Conservation (phyloP, 306 rosid genomes). For the Cicer yamashitae region DNA sequence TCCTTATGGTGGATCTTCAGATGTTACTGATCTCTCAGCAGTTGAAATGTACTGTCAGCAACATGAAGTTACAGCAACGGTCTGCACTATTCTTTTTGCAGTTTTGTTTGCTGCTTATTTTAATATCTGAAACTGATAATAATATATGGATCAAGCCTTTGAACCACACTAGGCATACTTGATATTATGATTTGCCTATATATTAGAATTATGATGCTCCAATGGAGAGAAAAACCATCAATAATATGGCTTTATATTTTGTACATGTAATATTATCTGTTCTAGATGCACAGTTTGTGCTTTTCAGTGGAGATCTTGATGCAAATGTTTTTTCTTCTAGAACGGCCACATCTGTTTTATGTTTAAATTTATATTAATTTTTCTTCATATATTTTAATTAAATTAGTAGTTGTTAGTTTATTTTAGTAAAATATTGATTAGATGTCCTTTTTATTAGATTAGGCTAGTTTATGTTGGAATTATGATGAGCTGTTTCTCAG, state of each 20-base stretch:
- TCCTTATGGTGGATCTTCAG: conserved; percentile 63
- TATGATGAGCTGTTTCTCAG: conserved; percentile 25
- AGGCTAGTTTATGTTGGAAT: too few species aligned
- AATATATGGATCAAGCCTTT: conserved; percentile 27
- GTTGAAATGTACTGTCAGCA: conserved; percentile 85
- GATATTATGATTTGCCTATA: conserved; percentile 18
- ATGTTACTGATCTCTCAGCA: conserved; percentile 70
- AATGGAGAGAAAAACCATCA: conserved; percentile 21
- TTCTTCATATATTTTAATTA: conserved; percentile 9
- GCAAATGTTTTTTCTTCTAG: conserved; percentile 25
- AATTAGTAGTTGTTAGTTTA: too few species aligned
- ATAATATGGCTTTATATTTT: not conserved
- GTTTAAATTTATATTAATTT: conserved; percentile 7
- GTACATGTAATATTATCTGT: not conserved
- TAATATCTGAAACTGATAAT: conserved; percentile 25
- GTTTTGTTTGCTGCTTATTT: not conserved
- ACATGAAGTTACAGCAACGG: conserved; percentile 94
- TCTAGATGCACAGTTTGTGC: not conserved
- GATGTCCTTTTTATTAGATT: too few species aligned
- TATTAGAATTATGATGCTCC: conserved; percentile 13
- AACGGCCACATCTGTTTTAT: conserved; percentile 1
- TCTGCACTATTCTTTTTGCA: conserved; percentile 49
- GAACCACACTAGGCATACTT: not conserved
- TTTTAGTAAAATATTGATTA: too few species aligned
- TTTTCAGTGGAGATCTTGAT: not conserved